Conservation (phyloP, 768 basidiomycete species). For the Tephrocybe sp. region DNA sequence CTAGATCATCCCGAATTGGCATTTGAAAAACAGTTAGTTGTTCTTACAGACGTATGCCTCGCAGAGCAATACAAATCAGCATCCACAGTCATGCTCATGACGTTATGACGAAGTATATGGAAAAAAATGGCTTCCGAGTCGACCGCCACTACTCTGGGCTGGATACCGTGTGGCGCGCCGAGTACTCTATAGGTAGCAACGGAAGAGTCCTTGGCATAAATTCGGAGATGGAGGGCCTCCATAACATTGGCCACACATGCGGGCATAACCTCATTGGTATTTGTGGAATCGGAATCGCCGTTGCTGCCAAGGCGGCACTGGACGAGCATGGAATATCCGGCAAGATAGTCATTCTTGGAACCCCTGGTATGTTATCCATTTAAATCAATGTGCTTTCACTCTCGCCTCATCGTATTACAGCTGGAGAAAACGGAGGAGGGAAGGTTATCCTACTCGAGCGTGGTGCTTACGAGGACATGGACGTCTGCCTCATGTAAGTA, state of each 20-base stretch:
- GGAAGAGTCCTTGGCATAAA: conserved; percentile 75
- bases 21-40: too few species aligned
- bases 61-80: too few species aligned
- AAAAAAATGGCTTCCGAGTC: conserved; percentile 62
- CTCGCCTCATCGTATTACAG: too few species aligned
- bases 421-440: conserved; percentile 76
- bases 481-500: conserved; percentile 68
- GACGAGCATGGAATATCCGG: conserved; percentile 61
- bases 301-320: conserved; percentile 62
- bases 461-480: conserved; percentile 76
- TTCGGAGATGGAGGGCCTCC: conserved; percentile 75
- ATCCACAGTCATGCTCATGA: too few species aligned
- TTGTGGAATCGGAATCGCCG: conserved; percentile 67
- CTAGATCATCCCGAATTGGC: too few species aligned
- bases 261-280: conserved; percentile 78
- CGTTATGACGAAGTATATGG: too few species aligned
- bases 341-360: conserved; percentile 71
- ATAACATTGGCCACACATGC: conserved; percentile 67
- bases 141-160: conserved; percentile 58
- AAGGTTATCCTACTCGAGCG: conserved; percentile 66
- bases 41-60: too few species aligned
- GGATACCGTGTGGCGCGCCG: conserved; percentile 74
- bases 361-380: conserved; percentile 53
- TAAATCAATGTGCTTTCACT: neutral
- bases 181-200: conserved; percentile 59